Base-by-base conservation (phyloP, 306 rosid genomes). In the Crotalaria pallida region DNA sequence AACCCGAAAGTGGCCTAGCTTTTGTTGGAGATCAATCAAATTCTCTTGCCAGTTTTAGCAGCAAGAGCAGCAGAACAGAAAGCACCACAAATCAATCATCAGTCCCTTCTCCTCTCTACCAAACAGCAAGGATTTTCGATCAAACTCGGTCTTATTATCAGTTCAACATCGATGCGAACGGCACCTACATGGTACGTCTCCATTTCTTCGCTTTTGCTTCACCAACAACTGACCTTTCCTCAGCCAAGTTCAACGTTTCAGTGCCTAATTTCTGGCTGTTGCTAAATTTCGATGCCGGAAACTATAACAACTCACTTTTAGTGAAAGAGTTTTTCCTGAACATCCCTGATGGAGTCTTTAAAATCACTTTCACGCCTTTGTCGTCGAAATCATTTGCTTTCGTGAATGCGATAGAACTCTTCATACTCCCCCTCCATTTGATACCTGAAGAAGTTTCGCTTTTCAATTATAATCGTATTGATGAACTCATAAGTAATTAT, bases 361-460 rank as follows among this genome's bases (percentile, higher is more conserved):
- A 0, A 48, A 65, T 86, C n/a, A 53, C 44, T 3, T 86, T 86
- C 60, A 29, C 60, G 0, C 87, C 88, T 10, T 65, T 17, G 16
- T 0, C 5, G 16, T 0, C 5, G 10, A 29, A 60, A 5, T 64
- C 78, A 2, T 26, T 80, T 38, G 86, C 87, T 0, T 86, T 86
- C 38, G 86, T 83, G 1, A 86, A 78, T 23, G 90, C 90, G 17
- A 75, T 86, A 8, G 90, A 86, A 65, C 77, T 86, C 10, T 78
- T 83, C 51, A 21, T 16, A 1, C 58, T 80, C 1, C 90, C 88
- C 0, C 26, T 2, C 52, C 0, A 72, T 6, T 31, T 80, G 0
- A 53, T 53, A 52, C 0, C 5, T 0, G 21, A 45, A 27, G 0
- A 0, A 0, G 50, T 38, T 11, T 0, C 13, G 0, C 31, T 8